These are phyloP conservation scores for Prunus dulcis DNA, from an alignment of 306 rosid species.

Conservation along the genomic window DNA sequence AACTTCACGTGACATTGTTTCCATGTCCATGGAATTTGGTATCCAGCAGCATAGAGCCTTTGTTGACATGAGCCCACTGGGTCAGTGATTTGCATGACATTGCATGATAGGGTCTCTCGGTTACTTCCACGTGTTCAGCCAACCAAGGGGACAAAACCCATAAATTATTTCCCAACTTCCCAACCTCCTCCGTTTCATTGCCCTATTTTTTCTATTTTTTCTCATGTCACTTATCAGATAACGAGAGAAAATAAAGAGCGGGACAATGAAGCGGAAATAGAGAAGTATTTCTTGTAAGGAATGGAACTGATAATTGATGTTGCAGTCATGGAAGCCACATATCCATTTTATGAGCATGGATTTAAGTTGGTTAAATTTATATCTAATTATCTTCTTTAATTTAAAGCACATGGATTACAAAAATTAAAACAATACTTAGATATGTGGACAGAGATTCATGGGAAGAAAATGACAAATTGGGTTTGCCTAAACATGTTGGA, in stretches of 20 bases:
- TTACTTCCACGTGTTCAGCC: not conserved
- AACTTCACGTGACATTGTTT: slow-evolving; percentile 47
- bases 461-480: not conserved
- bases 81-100: not conserved
- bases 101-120: not conserved
- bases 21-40: not conserved
- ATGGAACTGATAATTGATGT: too few relatives aligned
- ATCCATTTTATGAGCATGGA: not conserved
- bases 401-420: not conserved
- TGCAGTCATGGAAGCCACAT: not conserved
- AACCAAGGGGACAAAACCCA: not conserved
- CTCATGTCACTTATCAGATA: too few relatives aligned
- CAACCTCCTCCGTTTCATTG: too few relatives aligned
- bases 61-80: too few relatives aligned
- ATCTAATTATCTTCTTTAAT: not conserved
- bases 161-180: not conserved
- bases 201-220: too few relatives aligned
- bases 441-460: not conserved
- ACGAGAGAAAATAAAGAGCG: too few relatives aligned
- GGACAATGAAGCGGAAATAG: too few relatives aligned
- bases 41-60: not conserved
- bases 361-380: not conserved
- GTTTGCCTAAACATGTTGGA: slow-evolving; percentile 10
- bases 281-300: too few relatives aligned
- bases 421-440: not conserved